Evolutionary conservation across 2,329 filamentous ascomycete species (phyloP).

Genomic region (Calycina herbarum): DNA sequence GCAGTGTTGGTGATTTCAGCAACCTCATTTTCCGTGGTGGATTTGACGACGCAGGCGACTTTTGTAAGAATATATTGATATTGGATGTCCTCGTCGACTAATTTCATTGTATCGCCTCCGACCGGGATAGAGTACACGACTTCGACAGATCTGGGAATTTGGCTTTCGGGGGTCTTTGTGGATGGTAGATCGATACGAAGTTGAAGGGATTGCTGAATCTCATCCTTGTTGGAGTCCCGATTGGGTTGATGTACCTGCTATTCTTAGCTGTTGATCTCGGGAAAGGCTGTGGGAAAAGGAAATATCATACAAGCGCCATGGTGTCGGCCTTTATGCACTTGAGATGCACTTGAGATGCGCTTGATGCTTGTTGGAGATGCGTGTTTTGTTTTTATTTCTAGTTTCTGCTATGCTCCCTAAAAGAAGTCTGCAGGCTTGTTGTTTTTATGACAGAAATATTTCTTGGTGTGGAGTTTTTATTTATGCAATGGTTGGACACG

Average conservation of each 20-base stretch:
- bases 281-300: background rate
- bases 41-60: background rate
- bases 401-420: background rate
- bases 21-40: background rate
- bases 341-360: background rate
- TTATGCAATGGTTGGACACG: background rate
- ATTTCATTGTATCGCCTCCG: background rate
- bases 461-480: background rate
- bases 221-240: background rate
- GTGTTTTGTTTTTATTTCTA: background rate
- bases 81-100: background rate
- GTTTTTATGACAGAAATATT: background rate
- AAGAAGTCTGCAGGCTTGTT: background rate
- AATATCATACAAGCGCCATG: background rate
- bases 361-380: background rate
- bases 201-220: background rate
- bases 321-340: background rate
- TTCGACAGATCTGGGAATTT: background rate
- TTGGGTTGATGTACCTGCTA: background rate
- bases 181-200: background rate
- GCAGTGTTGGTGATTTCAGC: background rate
- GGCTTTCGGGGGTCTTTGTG: background rate
- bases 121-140: slow-evolving; percentile 2
- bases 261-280: background rate
- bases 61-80: slow-evolving; percentile 6